A percentile compares a stretch with the other conserved stretches of the same genome.
These are phyloP conservation scores for Chrysochromulina tobinii DNA, from an alignment of 78 protist genomes.

Conservation along the genomic window DNA sequence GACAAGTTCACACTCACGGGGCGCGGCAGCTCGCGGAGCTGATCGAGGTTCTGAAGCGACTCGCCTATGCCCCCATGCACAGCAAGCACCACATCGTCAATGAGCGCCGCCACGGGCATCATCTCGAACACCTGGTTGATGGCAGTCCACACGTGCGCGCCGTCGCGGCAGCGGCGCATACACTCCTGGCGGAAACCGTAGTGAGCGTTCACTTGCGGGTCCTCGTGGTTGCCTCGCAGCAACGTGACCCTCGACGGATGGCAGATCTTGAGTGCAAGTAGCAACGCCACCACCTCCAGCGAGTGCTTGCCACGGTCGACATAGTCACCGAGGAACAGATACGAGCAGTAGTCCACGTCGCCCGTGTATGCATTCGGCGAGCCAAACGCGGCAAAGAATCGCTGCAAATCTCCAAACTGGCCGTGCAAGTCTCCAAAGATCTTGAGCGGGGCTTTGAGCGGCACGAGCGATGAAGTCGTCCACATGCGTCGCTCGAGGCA, in stretches of 20 bases:
- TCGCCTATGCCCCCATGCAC: slow-evolving; percentile 63
- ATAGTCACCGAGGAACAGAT: slow-evolving; percentile 59
- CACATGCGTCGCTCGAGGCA: no score
- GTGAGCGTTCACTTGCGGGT: background rate
- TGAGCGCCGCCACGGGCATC: slow-evolving; percentile 50
- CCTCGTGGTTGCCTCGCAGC: slow-evolving; percentile 59
- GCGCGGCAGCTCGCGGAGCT: slow-evolving; percentile 11
- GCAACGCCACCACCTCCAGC: slow-evolving; percentile 31
- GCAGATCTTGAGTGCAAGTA: slow-evolving; percentile 41
- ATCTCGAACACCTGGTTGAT: slow-evolving; percentile 32
- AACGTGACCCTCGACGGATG: slow-evolving; percentile 2
- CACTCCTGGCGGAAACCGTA: slow-evolving; percentile 62
- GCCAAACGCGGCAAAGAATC: background rate
- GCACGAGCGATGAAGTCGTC: background rate
- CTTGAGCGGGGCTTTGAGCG: background rate
- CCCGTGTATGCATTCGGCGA: background rate
- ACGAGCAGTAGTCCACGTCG: slow-evolving; percentile 10
- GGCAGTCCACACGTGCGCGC: background rate
- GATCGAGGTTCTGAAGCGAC: background rate
- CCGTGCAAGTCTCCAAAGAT: slow-evolving; percentile 42
- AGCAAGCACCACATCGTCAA: slow-evolving; percentile 10
- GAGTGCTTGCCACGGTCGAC: slow-evolving; percentile 55
- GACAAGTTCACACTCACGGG: background rate
- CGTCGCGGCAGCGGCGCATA: slow-evolving; percentile 29
- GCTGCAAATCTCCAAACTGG: slow-evolving; percentile 15